Conservation (phyloP, 441 rosid genomes). For the Aleurites moluccanus region DNA sequence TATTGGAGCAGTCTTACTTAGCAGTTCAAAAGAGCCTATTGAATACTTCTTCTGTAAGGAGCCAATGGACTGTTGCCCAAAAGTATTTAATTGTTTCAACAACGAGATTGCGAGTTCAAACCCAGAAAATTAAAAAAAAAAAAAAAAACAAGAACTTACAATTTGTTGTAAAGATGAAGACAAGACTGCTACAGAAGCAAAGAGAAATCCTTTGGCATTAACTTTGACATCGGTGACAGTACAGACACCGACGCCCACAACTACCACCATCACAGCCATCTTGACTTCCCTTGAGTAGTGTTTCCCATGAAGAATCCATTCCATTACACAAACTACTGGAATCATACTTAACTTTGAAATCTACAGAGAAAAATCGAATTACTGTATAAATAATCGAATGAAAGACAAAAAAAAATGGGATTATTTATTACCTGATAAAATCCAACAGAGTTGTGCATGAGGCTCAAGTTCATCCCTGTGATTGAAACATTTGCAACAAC, state of each 20-base stretch:
- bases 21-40: constrained; percentile 88
- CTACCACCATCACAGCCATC: constrained; percentile 76
- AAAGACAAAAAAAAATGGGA: background rate
- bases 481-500: constrained; percentile 80
- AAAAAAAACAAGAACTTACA: constrained; percentile 42
- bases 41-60: constrained; percentile 90
- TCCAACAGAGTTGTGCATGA: constrained; percentile 96
- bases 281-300: constrained; percentile 82
- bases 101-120: no score
- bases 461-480: constrained; percentile 91
- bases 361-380: constrained; percentile 29
- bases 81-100: background rate
- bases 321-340: constrained; percentile 92
- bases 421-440: constrained; percentile 68
- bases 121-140: no score
- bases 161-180: constrained; percentile 92
- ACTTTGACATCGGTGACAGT: constrained; percentile 94
- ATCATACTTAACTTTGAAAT: constrained; percentile 96
- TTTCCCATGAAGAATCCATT: constrained; percentile 83
- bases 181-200: constrained; percentile 77
- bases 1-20: constrained; percentile 95
- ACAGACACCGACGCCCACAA: constrained; percentile 92
- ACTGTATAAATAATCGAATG: no score
- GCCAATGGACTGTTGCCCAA: constrained; percentile 68
- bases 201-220: constrained; percentile 80